Percentiles rank a stretch among this genome's conserved stretches.
Evolutionary conservation across 2,329 filamentous ascomycete species (phyloP).

Genomic region (Stylonectria norvegica): DNA sequence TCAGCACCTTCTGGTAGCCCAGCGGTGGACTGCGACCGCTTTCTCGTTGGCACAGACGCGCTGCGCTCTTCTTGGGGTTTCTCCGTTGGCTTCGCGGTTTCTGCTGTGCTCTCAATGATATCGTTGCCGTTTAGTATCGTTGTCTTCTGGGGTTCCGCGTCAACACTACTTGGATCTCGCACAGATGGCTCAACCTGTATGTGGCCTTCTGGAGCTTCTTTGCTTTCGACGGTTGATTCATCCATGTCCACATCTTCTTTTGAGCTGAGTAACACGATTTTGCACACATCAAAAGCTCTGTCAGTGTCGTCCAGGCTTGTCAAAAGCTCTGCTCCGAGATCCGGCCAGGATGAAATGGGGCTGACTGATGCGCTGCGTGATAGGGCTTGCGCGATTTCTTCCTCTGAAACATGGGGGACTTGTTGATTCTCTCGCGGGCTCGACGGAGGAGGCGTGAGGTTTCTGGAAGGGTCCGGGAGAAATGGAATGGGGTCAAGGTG

Average conservation of each 20-base stretch:
- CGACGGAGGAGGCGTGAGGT: slow-evolving; percentile 31
- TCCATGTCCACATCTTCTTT: slow-evolving; percentile 26
- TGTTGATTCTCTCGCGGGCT: slow-evolving; percentile 13
- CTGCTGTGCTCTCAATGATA: slow-evolving; percentile 18
- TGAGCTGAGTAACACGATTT: slow-evolving; percentile 24
- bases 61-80: slow-evolving; percentile 34
- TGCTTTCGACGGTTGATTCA: slow-evolving; percentile 11
- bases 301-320: slow-evolving; percentile 29
- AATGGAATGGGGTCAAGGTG: slow-evolving; percentile 61
- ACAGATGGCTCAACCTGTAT: too few species aligned
- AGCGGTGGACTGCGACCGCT: slow-evolving; percentile 60
- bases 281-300: slow-evolving; percentile 30
- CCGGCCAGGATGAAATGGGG: slow-evolving; percentile 31
- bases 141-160: too few species aligned
- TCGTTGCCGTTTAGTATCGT: slow-evolving; percentile 26
- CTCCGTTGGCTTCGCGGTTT: slow-evolving; percentile 27
- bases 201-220: slow-evolving; percentile 15
- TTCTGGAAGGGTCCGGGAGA: slow-evolving; percentile 50
- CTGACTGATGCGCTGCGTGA: slow-evolving; percentile 12
- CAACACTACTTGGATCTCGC: too few species aligned
- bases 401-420: slow-evolving; percentile 8
- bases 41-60: slow-evolving; percentile 46
- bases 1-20: slow-evolving; percentile 54
- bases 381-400: slow-evolving; percentile 19
- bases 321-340: slow-evolving; percentile 34